Percentiles rank a stretch among this genome's conserved stretches.
phyloP scores from a whole-genome alignment of 352 stramenopile species.

The Phytopythium mirpurense region DNA sequence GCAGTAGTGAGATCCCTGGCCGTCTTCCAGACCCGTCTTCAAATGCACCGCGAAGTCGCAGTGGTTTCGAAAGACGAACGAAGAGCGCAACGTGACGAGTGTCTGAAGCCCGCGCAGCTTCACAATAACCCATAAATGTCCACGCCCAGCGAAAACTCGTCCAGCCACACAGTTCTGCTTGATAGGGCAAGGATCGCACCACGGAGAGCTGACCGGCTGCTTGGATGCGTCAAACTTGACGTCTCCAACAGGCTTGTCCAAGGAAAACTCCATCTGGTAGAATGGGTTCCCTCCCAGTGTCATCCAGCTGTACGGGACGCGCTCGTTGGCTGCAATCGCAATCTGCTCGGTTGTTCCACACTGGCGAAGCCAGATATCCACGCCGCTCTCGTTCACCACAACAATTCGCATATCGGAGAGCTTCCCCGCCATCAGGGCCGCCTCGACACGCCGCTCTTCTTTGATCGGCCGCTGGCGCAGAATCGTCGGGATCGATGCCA shows the following conservation, averaged over 20 bases:
- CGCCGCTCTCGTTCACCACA: slow-evolving; percentile 37
- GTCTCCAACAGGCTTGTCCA: slow-evolving; percentile 20
- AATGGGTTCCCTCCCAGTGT: slow-evolving; percentile 36
- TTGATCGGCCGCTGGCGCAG: slow-evolving; percentile 12
- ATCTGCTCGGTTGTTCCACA: slow-evolving; percentile 54
- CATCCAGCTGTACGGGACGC: slow-evolving; percentile 66
- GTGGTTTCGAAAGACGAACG: slow-evolving; percentile 39
- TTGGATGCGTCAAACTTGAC: not conserved
- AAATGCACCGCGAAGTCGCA: slow-evolving; percentile 31
- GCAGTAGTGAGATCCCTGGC: not conserved
- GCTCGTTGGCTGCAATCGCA: slow-evolving; percentile 18
- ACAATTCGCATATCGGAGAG: slow-evolving; percentile 58
- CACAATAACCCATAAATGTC: slow-evolving; percentile 70
- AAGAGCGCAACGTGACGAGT: slow-evolving; percentile 45
- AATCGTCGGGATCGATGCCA: slow-evolving; percentile 52
- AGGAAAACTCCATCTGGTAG: slow-evolving; percentile 52
- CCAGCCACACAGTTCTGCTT: slow-evolving; percentile 55
- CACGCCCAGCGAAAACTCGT: slow-evolving; percentile 37
- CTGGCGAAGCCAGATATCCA: slow-evolving; percentile 61
- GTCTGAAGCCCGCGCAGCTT: slow-evolving; percentile 52
- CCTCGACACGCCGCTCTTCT: not conserved
- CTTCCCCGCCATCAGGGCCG: slow-evolving; percentile 14
- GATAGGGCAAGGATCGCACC: slow-evolving; percentile 65
- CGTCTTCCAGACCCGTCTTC: slow-evolving; percentile 21
- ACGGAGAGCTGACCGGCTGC: slow-evolving; percentile 12